phyloP scores from a whole-genome alignment of 2,329 filamentous ascomycete genomes.

The Xylaria sp. region DNA sequence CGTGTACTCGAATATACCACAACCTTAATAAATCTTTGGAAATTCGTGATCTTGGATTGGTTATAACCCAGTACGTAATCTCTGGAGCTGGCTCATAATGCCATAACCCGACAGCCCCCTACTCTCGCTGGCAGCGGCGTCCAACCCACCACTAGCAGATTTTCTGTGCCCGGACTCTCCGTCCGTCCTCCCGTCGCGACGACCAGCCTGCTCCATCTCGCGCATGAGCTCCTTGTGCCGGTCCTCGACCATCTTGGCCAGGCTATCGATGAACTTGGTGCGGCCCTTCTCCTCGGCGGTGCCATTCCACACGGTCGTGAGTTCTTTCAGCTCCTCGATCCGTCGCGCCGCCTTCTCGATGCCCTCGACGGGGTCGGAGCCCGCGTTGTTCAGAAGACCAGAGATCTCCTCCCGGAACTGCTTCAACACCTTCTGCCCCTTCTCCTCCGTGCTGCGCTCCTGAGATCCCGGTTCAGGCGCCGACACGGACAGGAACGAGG shows the following conservation, averaged over 20 bases:
- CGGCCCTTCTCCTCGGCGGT: constrained; percentile 93
- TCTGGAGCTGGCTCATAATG: constrained; percentile 71
- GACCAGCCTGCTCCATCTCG: constrained; percentile 59
- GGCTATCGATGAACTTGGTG: constrained; percentile 79
- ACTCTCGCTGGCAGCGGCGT: constrained; percentile 50
- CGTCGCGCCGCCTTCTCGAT: constrained; percentile 77
- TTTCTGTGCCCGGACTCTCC: constrained; percentile 49
- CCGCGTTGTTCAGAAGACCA: constrained; percentile 64
- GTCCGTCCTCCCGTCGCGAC: constrained; percentile 52
- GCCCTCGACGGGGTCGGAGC: constrained; percentile 69
- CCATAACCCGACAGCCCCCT: constrained; percentile 64
- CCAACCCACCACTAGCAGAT: constrained; percentile 48
- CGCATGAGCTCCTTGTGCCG: constrained; percentile 63
- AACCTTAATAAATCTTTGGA: neutral
- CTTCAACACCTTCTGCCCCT: constrained; percentile 82
- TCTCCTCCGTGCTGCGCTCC: constrained; percentile 79
- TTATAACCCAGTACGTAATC: constrained; percentile 64
- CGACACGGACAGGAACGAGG: constrained; percentile 89
- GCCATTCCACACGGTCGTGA: constrained; percentile 90
- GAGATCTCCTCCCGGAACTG: constrained; percentile 77
- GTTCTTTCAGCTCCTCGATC: constrained; percentile 79
- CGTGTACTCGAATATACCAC: neutral
- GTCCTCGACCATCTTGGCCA: constrained; percentile 87
- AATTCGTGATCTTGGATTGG: constrained; percentile 6
- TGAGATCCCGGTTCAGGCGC: constrained; percentile 76